Evolutionary conservation across 1,139 yeast species (phyloP).

Genomic region (Saccharomyces hybrid): DNA sequence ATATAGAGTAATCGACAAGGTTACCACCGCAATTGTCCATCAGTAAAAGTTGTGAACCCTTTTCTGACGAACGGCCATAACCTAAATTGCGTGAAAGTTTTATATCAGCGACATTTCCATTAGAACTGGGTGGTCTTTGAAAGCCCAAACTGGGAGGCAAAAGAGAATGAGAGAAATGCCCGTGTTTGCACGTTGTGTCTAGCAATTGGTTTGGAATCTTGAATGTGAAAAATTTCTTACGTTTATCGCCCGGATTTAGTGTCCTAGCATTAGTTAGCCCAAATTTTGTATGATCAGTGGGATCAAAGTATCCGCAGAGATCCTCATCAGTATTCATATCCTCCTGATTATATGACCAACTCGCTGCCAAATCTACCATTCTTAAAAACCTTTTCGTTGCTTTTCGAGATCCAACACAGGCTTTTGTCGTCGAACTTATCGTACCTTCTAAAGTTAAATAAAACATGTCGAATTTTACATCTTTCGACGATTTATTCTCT

Average conservation of each 20-base stretch:
- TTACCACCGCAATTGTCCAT: background rate
- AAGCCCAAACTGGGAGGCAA: background rate
- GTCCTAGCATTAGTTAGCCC: conserved; percentile 48
- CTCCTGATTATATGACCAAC: conserved; percentile 34
- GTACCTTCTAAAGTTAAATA: background rate
- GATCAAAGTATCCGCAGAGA: conserved; percentile 36
- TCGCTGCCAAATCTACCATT: conserved; percentile 24
- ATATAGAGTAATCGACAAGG: background rate
- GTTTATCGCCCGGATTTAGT: conserved; percentile 42
- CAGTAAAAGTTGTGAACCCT: background rate
- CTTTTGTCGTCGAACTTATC: background rate
- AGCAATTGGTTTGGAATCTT: conserved; percentile 49
- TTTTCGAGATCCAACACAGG: background rate
- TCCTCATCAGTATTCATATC: conserved; percentile 31
- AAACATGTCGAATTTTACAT: background rate
- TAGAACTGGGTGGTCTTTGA: background rate
- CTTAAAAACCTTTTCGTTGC: conserved; percentile 26
- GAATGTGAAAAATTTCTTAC: conserved; percentile 55
- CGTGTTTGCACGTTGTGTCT: conserved; percentile 49
- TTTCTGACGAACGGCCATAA: background rate
- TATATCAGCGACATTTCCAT: background rate
- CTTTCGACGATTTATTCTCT: background rate
- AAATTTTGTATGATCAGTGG: conserved; percentile 23
- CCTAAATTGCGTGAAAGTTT: background rate
- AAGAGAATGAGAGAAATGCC: conserved; percentile 42